phyloP scores from a whole-genome alignment of 192 early-diverging fungal genomes.

The Hyaloraphidium curvatum region DNA sequence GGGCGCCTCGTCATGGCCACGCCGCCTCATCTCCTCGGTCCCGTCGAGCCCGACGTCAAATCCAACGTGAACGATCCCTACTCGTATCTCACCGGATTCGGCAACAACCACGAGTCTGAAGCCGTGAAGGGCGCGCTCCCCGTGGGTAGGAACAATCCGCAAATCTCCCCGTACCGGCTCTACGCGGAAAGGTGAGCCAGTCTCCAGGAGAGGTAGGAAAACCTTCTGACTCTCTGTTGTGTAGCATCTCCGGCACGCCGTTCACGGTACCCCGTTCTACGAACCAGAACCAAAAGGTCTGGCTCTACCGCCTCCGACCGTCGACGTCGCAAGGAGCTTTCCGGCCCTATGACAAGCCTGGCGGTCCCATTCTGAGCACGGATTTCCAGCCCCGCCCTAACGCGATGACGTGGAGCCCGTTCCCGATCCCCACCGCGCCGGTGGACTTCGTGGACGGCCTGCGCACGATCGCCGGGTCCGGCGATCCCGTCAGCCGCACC shows the following conservation, averaged over 20 bases:
- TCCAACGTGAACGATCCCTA: background rate
- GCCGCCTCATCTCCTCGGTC: too few species aligned
- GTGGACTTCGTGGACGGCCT: conserved; percentile 72
- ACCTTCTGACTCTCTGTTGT: too few species aligned
- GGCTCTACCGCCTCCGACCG: conserved; percentile 91
- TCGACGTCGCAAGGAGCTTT: conserved; percentile 21
- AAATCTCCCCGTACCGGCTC: background rate
- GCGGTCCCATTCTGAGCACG: too few species aligned
- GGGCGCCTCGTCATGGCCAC: too few species aligned
- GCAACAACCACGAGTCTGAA: background rate
- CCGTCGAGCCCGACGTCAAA: too few species aligned
- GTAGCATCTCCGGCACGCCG: background rate
- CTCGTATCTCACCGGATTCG: background rate
- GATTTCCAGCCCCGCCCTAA: too few species aligned
- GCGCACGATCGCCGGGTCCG: conserved; percentile 66
- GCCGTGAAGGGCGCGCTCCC: background rate
- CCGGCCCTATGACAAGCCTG: background rate
- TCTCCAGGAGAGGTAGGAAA: too few species aligned
- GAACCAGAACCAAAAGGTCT: conserved; percentile 13
- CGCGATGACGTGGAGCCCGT: conserved; percentile 86
- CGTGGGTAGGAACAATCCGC: background rate
- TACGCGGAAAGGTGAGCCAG: background rate
- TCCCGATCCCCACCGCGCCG: conserved; percentile 29
- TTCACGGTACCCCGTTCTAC: background rate
- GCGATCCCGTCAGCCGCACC: conserved; percentile 48